A percentile compares a stretch with the other conserved stretches of the same genome.
Evolutionary conservation across 768 basidiomycete genomes (phyloP).

Genomic region (Russula dissimulans): DNA sequence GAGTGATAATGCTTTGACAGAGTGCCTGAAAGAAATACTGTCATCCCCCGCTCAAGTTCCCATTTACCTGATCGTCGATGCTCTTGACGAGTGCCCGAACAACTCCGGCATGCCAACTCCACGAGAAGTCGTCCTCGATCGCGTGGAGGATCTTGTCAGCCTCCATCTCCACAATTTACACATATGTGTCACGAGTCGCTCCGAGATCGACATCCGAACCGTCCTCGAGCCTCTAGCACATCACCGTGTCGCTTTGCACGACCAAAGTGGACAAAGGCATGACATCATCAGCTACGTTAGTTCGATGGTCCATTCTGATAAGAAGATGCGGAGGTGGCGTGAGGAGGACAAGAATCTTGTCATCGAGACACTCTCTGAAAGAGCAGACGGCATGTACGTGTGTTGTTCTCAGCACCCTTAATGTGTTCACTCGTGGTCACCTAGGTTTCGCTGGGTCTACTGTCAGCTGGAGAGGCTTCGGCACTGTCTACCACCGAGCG

Average conservation of each 20-base stretch:
- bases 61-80: too few relatives aligned
- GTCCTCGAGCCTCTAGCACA: background rate
- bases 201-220: background rate
- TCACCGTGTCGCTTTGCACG: background rate
- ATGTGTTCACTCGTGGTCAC: background rate
- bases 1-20: too few relatives aligned
- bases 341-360: background rate
- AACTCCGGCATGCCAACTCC: too few relatives aligned
- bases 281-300: background rate
- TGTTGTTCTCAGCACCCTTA: background rate
- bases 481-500: background rate
- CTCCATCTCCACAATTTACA: background rate
- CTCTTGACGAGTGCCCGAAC: too few relatives aligned
- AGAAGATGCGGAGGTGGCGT: background rate
- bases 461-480: background rate
- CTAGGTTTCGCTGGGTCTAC: background rate
- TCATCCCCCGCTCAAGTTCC: too few relatives aligned
- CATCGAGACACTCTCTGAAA: background rate
- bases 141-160: too few relatives aligned
- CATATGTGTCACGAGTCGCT: background rate
- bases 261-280: background rate
- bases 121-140: too few relatives aligned
- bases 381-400: conserved; percentile 1
- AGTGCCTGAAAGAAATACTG: too few relatives aligned
- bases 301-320: background rate